A percentile compares a stretch with the other conserved stretches of the same genome.
phyloP scores from a whole-genome alignment of 2,329 filamentous ascomycete species.

The Colletotrichum somersetense region DNA sequence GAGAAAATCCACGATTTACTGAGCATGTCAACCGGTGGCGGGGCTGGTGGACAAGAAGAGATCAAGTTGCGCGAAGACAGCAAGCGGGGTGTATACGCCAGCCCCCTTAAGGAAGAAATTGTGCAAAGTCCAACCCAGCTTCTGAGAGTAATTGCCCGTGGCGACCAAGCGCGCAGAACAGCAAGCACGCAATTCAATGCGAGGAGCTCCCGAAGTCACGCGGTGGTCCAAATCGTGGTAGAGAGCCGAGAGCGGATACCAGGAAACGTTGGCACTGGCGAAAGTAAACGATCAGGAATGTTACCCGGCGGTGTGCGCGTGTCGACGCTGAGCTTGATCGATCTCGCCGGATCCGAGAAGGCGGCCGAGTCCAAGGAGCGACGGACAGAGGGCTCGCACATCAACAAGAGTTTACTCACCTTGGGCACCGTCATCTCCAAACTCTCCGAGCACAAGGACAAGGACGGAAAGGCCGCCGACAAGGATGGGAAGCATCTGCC shows the following conservation, averaged over 20 bases:
- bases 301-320: constrained; percentile 92
- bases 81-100: constrained; percentile 96
- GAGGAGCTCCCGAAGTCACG: constrained; percentile 96
- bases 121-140: constrained; percentile 98
- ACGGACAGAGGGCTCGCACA: constrained; percentile 93
- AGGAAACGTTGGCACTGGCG: constrained; percentile 57
- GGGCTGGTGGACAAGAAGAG: constrained; percentile 79
- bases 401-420: constrained; percentile 97
- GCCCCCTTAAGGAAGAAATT: constrained; percentile 96
- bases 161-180: constrained; percentile 89
- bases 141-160: constrained; percentile 91
- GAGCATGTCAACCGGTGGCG: constrained; percentile 75
- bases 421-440: constrained; percentile 94
- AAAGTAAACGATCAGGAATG: constrained; percentile 77
- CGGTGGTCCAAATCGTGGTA: constrained; percentile 98
- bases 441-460: constrained; percentile 90
- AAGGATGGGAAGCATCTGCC: constrained; percentile 94
- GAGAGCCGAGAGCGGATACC: constrained; percentile 91
- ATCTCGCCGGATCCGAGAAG: constrained; percentile 95
- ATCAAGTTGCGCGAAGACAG: constrained; percentile 97
- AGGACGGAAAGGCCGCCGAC: constrained; percentile 77
- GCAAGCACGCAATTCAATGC: constrained; percentile 98
- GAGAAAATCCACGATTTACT: constrained; percentile 96
- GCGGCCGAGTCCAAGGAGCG: constrained; percentile 96
- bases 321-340: constrained; percentile 94